Evolutionary conservation across 2,329 filamentous ascomycete genomes (phyloP).

Genomic region (Phyllosticta citriasiana): DNA sequence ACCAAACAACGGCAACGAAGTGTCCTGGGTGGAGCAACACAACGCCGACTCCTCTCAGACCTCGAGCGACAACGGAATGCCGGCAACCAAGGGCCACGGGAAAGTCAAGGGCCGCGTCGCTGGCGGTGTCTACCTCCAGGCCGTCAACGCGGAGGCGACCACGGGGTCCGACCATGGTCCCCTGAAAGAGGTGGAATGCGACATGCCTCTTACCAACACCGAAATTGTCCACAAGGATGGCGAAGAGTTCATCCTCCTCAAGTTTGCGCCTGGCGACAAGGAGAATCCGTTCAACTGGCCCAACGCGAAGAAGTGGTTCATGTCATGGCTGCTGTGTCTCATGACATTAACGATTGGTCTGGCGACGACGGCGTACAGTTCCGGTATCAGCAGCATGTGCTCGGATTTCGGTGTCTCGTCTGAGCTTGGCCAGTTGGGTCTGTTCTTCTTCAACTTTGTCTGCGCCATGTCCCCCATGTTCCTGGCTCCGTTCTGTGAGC

Average conservation of each 20-base stretch:
- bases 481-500: conserved; percentile 41
- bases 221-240: conserved; percentile 34
- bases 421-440: conserved; percentile 38
- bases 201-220: conserved; percentile 39
- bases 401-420: conserved; percentile 33
- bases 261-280: conserved; percentile 36
- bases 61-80: neutral
- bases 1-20: conserved; percentile 3
- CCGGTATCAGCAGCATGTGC: conserved; percentile 38
- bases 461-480: conserved; percentile 40
- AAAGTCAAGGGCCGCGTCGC: conserved; percentile 25
- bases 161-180: conserved; percentile 21
- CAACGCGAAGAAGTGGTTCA: conserved; percentile 34
- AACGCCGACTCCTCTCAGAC: conserved; percentile 6
- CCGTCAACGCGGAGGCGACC: conserved; percentile 17
- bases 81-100: neutral
- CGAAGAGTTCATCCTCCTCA: conserved; percentile 37
- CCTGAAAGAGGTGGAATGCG: conserved; percentile 36
- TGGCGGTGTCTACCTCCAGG: conserved; percentile 30
- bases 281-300: conserved; percentile 46
- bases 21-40: conserved; percentile 4
- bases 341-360: conserved; percentile 47
- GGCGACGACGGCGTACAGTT: conserved; percentile 44
- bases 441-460: conserved; percentile 42
- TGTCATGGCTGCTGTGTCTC: conserved; percentile 38